These are phyloP conservation scores for Gillenia trifoliata DNA, from an alignment of 306 rosid species.

Conservation along the genomic window DNA sequence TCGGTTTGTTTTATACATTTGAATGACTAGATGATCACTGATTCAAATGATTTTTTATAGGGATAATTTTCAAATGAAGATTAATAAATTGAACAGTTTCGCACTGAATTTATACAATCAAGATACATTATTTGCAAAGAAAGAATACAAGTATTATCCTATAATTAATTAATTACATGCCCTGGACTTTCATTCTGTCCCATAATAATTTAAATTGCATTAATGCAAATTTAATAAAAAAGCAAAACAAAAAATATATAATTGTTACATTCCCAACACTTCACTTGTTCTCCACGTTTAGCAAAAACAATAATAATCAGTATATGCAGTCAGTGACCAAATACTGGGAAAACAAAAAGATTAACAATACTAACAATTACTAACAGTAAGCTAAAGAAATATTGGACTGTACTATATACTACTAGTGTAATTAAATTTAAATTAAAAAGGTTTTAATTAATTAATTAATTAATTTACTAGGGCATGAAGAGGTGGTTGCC, in stretches of 20 bases:
- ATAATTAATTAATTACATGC: no score
- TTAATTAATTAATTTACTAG: slow-evolving; percentile 12
- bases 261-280: slow-evolving; percentile 56
- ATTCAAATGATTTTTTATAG: no score
- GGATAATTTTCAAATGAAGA: no score
- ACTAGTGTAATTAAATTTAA: not conserved
- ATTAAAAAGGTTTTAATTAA: not conserved
- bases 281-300: slow-evolving; percentile 23
- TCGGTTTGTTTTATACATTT: no score
- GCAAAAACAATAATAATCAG: not conserved
- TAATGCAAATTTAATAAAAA: slow-evolving; percentile 1
- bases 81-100: no score
- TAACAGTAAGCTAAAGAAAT: not conserved
- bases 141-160: no score
- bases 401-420: not conserved
- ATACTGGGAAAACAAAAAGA: not conserved
- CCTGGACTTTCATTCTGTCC: slow-evolving; percentile 7
- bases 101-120: no score
- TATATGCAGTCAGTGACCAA: not conserved
- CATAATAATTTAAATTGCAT: slow-evolving; percentile 7
- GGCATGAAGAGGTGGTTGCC: slow-evolving; percentile 83
- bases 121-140: no score
- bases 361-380: not conserved
- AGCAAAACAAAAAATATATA: not conserved
- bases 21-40: no score